These are phyloP conservation scores for Kodamaea fukazawae DNA, from an alignment of 805 yeast species.

Conservation along the genomic window DNA sequence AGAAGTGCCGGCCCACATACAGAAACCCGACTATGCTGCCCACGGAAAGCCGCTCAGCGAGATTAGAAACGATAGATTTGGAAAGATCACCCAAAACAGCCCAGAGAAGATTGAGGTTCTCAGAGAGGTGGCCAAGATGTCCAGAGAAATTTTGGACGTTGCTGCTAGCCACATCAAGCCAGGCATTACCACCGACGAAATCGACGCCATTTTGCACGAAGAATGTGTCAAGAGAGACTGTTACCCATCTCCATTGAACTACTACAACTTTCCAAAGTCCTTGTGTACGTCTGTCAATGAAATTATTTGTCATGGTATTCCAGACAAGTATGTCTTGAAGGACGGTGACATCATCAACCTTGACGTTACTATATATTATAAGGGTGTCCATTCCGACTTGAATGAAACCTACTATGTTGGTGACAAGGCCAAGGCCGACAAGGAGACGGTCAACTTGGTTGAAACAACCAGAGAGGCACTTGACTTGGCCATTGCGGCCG, in stretches of 20 bases:
- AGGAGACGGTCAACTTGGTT: slow-evolving; percentile 81
- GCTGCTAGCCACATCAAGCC: slow-evolving; percentile 83
- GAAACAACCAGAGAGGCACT: slow-evolving; percentile 85
- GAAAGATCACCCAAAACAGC: slow-evolving; percentile 59
- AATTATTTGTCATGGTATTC: slow-evolving; percentile 95
- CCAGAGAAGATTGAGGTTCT: slow-evolving; percentile 72
- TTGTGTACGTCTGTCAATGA: slow-evolving; percentile 94
- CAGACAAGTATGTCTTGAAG: slow-evolving; percentile 79
- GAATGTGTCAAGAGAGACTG: slow-evolving; percentile 87
- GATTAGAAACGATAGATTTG: slow-evolving; percentile 64
- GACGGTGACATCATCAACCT: slow-evolving; percentile 95
- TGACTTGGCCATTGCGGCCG: slow-evolving; percentile 75
- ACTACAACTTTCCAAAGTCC: slow-evolving; percentile 89
- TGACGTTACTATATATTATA: slow-evolving; percentile 80
- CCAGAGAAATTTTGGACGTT: slow-evolving; percentile 84
- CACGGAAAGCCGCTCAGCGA: slow-evolving; percentile 80
- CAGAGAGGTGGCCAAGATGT: slow-evolving; percentile 69
- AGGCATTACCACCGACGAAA: slow-evolving; percentile 90
- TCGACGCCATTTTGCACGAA: slow-evolving; percentile 81
- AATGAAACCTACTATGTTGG: slow-evolving; percentile 98
- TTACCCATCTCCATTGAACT: slow-evolving; percentile 93
- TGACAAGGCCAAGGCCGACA: slow-evolving; percentile 74
- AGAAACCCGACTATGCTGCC: slow-evolving; percentile 77
- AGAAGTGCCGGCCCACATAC: slow-evolving; percentile 66
- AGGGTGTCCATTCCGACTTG: slow-evolving; percentile 91